Evolutionary conservation across 2,329 filamentous ascomycete species (phyloP).

Genomic region (Diaporthe capsici): DNA sequence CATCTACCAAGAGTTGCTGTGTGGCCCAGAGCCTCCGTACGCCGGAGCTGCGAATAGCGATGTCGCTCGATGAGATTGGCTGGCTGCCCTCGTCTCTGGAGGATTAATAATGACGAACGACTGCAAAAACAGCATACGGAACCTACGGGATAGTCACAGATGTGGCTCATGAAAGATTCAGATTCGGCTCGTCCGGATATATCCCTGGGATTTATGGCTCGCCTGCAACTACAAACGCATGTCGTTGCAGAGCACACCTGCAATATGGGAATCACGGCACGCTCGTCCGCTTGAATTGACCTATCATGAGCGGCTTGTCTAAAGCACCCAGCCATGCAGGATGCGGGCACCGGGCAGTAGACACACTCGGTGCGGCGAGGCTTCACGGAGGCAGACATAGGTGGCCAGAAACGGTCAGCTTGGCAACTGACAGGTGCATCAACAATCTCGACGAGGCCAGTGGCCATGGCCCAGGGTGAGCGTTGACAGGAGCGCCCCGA

Average conservation of each 20-base stretch:
- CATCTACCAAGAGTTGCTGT: slow-evolving; percentile 8
- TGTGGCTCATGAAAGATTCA: slow-evolving; percentile 1
- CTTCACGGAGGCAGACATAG: not conserved
- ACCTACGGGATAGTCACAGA: slow-evolving; percentile 7
- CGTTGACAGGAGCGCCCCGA: slow-evolving; percentile 18
- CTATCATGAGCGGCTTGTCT: not conserved
- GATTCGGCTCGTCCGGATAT: slow-evolving; percentile 24
- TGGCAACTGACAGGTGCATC: not conserved
- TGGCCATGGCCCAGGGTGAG: not conserved
- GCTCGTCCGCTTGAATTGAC: not conserved
- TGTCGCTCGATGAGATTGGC: slow-evolving; percentile 20
- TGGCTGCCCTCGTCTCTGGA: not conserved
- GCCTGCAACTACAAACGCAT: not conserved
- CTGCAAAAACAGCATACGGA: not conserved
- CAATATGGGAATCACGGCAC: slow-evolving; percentile 23
- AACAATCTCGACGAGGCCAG: not conserved
- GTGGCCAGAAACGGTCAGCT: not conserved
- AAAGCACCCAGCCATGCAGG: not conserved
- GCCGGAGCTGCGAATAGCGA: slow-evolving; percentile 33
- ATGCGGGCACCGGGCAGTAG: not conserved
- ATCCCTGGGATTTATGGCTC: not conserved
- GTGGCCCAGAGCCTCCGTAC: slow-evolving; percentile 14
- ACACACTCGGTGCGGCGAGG: not conserved
- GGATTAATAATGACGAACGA: slow-evolving; percentile 28
- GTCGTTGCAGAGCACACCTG: not conserved